Evolutionary conservation across 495 filamentous ascomycete genomes (phyloP).

Genomic region (Darksidea phi): DNA sequence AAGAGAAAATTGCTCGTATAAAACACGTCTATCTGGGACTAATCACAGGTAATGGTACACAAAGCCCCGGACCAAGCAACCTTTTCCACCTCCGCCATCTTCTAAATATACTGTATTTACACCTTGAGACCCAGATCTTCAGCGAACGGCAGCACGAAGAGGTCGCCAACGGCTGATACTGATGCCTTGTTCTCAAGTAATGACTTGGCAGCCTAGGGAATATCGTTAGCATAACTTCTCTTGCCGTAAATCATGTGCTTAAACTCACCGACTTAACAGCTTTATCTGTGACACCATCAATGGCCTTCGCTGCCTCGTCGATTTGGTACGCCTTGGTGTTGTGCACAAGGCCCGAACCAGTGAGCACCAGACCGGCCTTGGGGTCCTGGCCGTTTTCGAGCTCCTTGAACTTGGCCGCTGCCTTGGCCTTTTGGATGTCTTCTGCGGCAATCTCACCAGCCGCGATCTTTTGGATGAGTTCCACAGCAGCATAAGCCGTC

Average conservation of each 20-base stretch:
- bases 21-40: constrained; percentile 32
- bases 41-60: constrained; percentile 40
- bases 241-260: constrained; percentile 32
- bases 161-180: constrained; percentile 82
- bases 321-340: constrained; percentile 83
- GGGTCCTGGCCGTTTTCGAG: constrained; percentile 78
- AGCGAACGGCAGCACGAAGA: constrained; percentile 83
- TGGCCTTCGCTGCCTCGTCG: constrained; percentile 71
- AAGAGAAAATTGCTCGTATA: constrained; percentile 30
- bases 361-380: constrained; percentile 64
- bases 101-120: constrained; percentile 53
- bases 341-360: constrained; percentile 74
- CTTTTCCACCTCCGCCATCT: constrained; percentile 3
- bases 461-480: constrained; percentile 75
- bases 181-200: constrained; percentile 85
- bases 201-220: constrained; percentile 72
- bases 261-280: constrained; percentile 81
- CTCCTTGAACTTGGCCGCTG: constrained; percentile 89
- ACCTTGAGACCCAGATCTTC: constrained; percentile 92
- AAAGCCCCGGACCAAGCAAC: constrained; percentile 1
- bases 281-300: constrained; percentile 77
- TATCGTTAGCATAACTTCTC: constrained; percentile 19
- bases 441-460: constrained; percentile 74
- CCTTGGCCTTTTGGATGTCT: constrained; percentile 84
- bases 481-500: constrained; percentile 64